Evolutionary conservation across 2,329 filamentous ascomycete species (phyloP).

Genomic region (Hypoxylon sp.): DNA sequence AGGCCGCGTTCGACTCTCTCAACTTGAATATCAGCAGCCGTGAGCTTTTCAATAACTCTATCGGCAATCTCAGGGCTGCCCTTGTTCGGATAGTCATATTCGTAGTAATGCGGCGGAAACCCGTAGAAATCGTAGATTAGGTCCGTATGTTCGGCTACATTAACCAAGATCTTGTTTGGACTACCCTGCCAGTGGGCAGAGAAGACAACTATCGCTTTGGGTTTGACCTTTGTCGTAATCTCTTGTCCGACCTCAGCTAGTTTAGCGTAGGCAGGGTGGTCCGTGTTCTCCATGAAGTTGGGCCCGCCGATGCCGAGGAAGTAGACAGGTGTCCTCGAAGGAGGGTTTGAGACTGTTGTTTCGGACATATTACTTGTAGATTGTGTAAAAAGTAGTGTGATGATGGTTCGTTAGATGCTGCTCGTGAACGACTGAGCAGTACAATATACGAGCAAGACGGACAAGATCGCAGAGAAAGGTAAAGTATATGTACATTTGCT

Average conservation of each 20-base stretch:
- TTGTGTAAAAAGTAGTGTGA: not conserved
- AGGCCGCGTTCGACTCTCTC: too few relatives aligned
- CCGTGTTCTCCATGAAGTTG: slow-evolving; percentile 68
- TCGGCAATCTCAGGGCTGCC: too few relatives aligned
- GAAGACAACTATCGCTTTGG: not conserved
- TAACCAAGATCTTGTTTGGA: too few relatives aligned
- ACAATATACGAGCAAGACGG: slow-evolving; percentile 29
- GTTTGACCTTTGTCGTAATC: not conserved
- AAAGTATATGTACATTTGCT: slow-evolving; percentile 40
- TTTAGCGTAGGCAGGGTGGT: slow-evolving; percentile 69
- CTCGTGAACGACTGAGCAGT: not conserved
- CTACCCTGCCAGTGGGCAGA: not conserved
- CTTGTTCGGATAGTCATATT: too few relatives aligned
- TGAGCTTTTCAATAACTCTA: too few relatives aligned
- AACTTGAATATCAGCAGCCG: too few relatives aligned
- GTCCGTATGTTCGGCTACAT: too few relatives aligned
- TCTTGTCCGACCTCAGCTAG: slow-evolving; percentile 66
- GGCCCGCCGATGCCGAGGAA: slow-evolving; percentile 55
- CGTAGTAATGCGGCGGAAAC: too few relatives aligned
- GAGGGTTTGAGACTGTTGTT: slow-evolving; percentile 2
- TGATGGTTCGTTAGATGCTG: not conserved
- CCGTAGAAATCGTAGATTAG: not conserved
- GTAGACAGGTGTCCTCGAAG: slow-evolving; percentile 38
- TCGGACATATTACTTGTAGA: slow-evolving; percentile 20
- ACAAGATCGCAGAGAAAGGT: slow-evolving; percentile 35